Evolutionary conservation across 129 eudicot species (phyloP), one percentile per base, ranked within the genome.

Genomic region (Tagetes erecta): DNA sequence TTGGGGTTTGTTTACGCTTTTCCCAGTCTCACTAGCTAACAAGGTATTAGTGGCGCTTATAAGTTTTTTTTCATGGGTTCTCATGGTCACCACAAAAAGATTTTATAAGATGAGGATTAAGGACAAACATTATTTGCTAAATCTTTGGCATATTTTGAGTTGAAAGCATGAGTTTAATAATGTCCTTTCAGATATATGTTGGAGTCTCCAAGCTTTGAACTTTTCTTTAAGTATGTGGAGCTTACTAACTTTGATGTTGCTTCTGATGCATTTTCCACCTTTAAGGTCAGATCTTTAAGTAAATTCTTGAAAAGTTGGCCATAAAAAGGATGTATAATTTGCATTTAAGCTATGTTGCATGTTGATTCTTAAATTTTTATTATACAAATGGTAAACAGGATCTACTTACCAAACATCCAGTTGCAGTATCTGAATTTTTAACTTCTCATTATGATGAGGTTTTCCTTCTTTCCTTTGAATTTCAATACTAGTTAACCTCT

Each of bases 261-360:
- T 41, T 94, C 97, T 52, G 98, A 94, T 90, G 98, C 98, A 14
- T 94, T 94, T 83, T 86, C 91, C 68, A 90, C 97, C 37, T 94
- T 94, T 70, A 94, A 94, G 98, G 98, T 93, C 78, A 76, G 89
- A 79, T 70, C 31, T 67, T 60, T 40, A 10, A 55, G 58, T 81
- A 53, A 76, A n/a, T 35, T 79, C 30, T 75, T 34, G 12, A 81
- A 34, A 68, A 50, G 37, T 31, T 13, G 70, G 70, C 27, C 47
- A 20, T 20, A 71, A 52, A 14, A 50, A 7, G 34, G 33, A 13
- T 45, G 50, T 52, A 53, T 51, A 35, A 64, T 31, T 66, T 46
- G 58, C 74, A 73, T 79, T 40, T 36, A 72, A 63, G 50, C 12
- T 73, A 9, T 62, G 46, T 51, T 66, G 27, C 47, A 37, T 57